A percentile compares a stretch with the other conserved stretches of the same genome.
Conservation (phyloP, 495 filamentous ascomycete species). For the Barbatosphaeria neglecta region DNA sequence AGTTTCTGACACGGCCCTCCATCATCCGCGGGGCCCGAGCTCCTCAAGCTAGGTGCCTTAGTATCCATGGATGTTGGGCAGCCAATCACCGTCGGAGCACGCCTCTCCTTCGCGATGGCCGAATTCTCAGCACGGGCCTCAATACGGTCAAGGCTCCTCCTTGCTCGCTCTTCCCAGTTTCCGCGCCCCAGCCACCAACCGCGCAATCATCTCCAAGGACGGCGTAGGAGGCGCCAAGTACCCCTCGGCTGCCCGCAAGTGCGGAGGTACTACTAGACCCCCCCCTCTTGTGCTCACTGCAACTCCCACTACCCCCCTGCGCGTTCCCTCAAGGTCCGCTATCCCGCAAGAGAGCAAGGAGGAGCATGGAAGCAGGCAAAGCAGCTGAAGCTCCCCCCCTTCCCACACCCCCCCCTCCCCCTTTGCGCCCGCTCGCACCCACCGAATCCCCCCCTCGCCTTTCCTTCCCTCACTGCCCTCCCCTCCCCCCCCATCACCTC, state of each 20-base stretch:
- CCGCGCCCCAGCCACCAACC: not conserved
- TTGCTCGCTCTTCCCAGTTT: not conserved
- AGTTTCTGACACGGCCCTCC: no score
- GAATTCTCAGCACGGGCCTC: not conserved
- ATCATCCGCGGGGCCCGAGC: not conserved
- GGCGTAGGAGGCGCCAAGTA: not conserved
- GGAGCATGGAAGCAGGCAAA: constrained; percentile 6
- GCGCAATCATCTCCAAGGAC: not conserved
- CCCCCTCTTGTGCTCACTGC: not conserved
- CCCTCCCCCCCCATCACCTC: constrained; percentile 11
- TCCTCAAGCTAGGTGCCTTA: no score
- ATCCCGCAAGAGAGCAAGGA: not conserved
- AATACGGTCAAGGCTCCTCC: not conserved
- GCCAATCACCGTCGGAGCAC: not conserved
- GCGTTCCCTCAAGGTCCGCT: not conserved
- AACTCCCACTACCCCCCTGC: not conserved
- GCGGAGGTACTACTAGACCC: not conserved
- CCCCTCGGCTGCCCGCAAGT: not conserved
- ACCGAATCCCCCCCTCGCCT: constrained; percentile 9
- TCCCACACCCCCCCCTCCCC: constrained; percentile 11
- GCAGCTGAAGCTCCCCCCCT: constrained; percentile 15
- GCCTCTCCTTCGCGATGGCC: not conserved
- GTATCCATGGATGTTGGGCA: not conserved
- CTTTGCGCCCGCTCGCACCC: constrained; percentile 5
- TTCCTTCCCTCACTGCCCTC: constrained; percentile 16